phyloP scores from a whole-genome alignment of 257 asterid species.

The Capsicum pubescens region DNA sequence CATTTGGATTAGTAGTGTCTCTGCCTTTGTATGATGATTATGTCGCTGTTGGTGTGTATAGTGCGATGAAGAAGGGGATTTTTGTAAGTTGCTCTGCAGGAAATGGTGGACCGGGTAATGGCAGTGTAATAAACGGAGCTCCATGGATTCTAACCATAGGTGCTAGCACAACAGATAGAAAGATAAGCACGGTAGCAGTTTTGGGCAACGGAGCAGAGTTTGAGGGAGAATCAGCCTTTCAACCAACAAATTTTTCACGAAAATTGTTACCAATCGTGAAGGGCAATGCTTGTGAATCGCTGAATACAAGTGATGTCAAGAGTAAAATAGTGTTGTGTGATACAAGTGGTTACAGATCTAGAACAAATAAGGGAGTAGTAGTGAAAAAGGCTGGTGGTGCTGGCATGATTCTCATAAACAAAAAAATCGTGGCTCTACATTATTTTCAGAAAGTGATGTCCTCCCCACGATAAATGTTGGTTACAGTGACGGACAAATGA shows the following conservation, averaged over 20 bases:
- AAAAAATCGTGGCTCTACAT: too few species aligned
- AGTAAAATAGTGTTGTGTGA: too few species aligned
- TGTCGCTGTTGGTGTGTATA: background rate
- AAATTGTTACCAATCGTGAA: background rate
- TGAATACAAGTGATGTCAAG: background rate
- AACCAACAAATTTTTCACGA: background rate
- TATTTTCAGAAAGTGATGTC: too few species aligned
- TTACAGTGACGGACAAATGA: too few species aligned
- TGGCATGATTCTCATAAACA: too few species aligned
- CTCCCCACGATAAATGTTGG: too few species aligned
- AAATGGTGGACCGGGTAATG: background rate
- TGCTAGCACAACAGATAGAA: too few species aligned
- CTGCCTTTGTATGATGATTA: conserved; percentile 3
- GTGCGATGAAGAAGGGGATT: conserved; percentile 17
- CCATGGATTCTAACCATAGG: too few species aligned
- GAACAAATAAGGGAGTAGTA: too few species aligned
- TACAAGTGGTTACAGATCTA: too few species aligned
- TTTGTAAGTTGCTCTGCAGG: too few species aligned
- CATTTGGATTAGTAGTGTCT: background rate
- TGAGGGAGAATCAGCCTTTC: conserved; percentile 15
- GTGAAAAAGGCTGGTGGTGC: too few species aligned
- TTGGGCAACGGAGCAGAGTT: background rate
- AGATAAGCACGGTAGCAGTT: background rate
- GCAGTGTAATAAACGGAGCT: background rate
- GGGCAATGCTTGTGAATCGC: background rate